Evolutionary conservation across 2,329 filamentous ascomycete genomes (phyloP).

Genomic region (Arthrinium puccinioides): DNA sequence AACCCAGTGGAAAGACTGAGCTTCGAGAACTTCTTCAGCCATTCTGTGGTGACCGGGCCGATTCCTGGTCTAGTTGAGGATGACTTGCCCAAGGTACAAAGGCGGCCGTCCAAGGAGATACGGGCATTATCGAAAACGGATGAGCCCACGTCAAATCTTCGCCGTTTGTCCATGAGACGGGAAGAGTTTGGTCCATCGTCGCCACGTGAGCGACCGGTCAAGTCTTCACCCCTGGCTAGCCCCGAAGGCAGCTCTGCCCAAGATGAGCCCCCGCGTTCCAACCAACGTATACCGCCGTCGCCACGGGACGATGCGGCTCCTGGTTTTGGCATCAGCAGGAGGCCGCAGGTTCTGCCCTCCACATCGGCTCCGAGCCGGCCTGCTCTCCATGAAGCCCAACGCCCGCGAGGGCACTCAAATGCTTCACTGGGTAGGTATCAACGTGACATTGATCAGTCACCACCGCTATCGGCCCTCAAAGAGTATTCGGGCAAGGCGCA

Average conservation of each 20-base stretch:
- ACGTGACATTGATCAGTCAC: slow-evolving; percentile 22
- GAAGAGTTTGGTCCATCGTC: slow-evolving; percentile 28
- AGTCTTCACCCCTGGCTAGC: slow-evolving; percentile 36
- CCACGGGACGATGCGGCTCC: slow-evolving; percentile 39
- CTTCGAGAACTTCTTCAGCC: slow-evolving; percentile 79
- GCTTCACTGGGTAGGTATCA: slow-evolving; percentile 26
- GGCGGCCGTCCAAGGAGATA: slow-evolving; percentile 24
- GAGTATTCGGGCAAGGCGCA: slow-evolving; percentile 25
- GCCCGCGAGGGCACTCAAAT: slow-evolving; percentile 30
- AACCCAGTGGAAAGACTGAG: slow-evolving; percentile 78
- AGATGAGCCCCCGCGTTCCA: slow-evolving; percentile 21
- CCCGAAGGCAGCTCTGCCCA: slow-evolving; percentile 26
- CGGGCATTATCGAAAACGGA: slow-evolving; percentile 23
- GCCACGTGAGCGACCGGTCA: slow-evolving; percentile 33
- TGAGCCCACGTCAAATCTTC: slow-evolving; percentile 19
- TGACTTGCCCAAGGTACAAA: slow-evolving; percentile 47
- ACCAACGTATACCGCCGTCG: slow-evolving; percentile 25
- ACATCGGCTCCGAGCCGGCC: slow-evolving; percentile 40
- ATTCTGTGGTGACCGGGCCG: slow-evolving; percentile 62
- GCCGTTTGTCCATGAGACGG: slow-evolving; percentile 28
- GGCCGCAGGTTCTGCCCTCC: slow-evolving; percentile 37
- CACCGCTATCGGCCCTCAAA: slow-evolving; percentile 25
- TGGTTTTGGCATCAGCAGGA: slow-evolving; percentile 43
- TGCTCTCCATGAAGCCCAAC: slow-evolving; percentile 26
- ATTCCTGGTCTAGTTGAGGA: slow-evolving; percentile 80